Base-by-base conservation (phyloP, 257 asterid genomes). In the Ilex asprella region DNA sequence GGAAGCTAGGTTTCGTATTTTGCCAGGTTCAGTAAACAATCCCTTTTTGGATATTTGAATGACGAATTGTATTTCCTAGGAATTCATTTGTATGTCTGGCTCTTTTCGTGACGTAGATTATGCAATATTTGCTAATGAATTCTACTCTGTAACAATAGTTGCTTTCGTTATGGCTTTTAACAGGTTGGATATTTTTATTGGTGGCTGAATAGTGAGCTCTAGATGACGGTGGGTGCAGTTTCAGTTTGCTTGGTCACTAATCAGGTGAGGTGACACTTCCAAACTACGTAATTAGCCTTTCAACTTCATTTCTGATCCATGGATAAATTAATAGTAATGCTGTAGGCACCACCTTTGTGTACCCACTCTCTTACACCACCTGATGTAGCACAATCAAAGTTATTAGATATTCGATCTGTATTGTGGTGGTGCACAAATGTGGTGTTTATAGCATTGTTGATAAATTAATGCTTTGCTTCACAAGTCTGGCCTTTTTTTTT, bases 211-310 rank as follows among this genome's bases (percentile, higher is more conserved):
- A 16, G 51, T 39, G 52, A n/a, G 16, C 7, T 66, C 32, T 39
- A 35, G 62, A 61, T 60, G 56, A 54, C 61, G 61, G 61, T 35
- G 39, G 56, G 56, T 61, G 57, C 15, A 11, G 62, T 44, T 9
- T 61, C 62, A 13, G 67, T 44, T 60, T 31, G 30, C 58, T 11
- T 55, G 10, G 15, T 56, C 39, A 30, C 67, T 44, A 55, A 61
- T 68, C 67, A 68, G 53, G 57, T 47, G 31, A 68, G 53, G 57
- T 47, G 31, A 49, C 62, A 51, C 32, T 39, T 12, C 35, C 54
- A 27, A 59, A 59, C 27, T 53, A 54, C 41, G 67, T 68, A 54
- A 60, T 57, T 59, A 14, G 43, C 21, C 56, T 12, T 57, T 31
- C 46, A 56, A 14, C 2, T 21, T 6, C 30, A 46, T 2, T 16